Percentiles rank a stretch among this genome's conserved stretches.
Conservation (phyloP, 1,284 basidiomycete genomes). For the Trichosporon asahii region DNA sequence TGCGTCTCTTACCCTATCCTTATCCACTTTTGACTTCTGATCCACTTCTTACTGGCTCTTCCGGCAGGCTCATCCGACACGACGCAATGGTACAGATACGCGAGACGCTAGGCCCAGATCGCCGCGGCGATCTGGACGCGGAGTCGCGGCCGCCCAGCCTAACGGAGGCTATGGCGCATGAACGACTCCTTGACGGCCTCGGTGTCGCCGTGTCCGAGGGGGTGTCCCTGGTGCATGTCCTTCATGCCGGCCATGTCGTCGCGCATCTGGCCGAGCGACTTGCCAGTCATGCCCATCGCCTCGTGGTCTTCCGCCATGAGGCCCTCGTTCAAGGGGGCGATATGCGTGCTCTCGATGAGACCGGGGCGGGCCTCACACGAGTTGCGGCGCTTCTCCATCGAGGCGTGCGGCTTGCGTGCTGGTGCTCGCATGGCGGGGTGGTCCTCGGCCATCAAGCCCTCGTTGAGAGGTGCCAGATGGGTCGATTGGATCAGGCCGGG, state of each 20-base stretch:
- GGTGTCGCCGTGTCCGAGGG: background rate
- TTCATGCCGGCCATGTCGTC: background rate
- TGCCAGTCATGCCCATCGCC: background rate
- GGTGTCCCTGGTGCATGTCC: background rate
- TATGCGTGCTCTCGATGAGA: conserved; percentile 22
- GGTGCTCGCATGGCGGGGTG: background rate
- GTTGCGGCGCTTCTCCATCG: conserved; percentile 16
- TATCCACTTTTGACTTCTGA: background rate
- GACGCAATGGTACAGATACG: background rate
- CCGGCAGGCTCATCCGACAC: background rate
- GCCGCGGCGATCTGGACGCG: too few species aligned
- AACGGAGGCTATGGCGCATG: background rate
- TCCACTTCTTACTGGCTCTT: background rate
- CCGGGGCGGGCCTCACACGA: conserved; percentile 23
- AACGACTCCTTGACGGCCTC: background rate
- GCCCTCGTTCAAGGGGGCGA: conserved; percentile 25
- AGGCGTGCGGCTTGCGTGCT: background rate
- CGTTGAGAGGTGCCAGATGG: conserved; percentile 25
- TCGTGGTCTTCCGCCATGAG: conserved; percentile 10
- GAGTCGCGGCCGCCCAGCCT: background rate
- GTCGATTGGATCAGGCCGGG: conserved; percentile 24
- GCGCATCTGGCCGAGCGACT: background rate
- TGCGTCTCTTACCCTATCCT: background rate
- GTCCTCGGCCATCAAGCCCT: conserved; percentile 16
- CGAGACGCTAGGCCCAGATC: background rate